Base-by-base conservation (phyloP, 2,329 filamentous ascomycete genomes). In the Monosporascus cannonballus region DNA sequence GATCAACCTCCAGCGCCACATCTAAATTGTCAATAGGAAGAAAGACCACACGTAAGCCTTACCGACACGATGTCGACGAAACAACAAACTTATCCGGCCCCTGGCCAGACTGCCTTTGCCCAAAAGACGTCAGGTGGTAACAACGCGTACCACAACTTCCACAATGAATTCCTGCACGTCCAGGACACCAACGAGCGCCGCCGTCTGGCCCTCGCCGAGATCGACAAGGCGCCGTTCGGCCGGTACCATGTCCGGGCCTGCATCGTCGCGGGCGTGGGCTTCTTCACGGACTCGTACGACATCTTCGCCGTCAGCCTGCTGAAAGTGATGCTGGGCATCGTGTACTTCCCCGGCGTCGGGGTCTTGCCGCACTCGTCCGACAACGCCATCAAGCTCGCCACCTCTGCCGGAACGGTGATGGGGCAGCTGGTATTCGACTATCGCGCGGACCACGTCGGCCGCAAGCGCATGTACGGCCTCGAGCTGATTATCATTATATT, bases 241-340 rank as follows among this genome's bases (percentile, higher is more conserved):
- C 93, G 89, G 88, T 90, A 91, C 67, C 89, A 94, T 65, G 81
- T 92, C 54, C 81, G 63, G 41, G 86, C 89, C 53, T 81, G 89
- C 51, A 73, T 89, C 8, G 89, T 93, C 24, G 89, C 89, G 30
- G 89, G 90, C 62, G 86, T 93, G 56, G 90, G 89, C 61, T 94
- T 95, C 81, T 94, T 94, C 72, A 93, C 89, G 17, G 90, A 93
- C 67, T 87, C 87, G 39, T 93, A 92, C 71, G 85, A 88, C 65
- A 89, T 91, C 73, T 94, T 94, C 69, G 84, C 86, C 64, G 86
- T 87, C 61, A 86, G 84, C 58, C 75, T 90, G 64, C 75, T 87
- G 57, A 89, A 86, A 27, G 78, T 81, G 57, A 90, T 92, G 86
- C 69, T 92, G 49, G 89, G 89, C 42, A 83, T 92, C 48, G 88